Evolutionary conservation across 106 monocot genomes (phyloP), one percentile per base, ranked within the genome.

Genomic region (Xerophyta viscosa): DNA sequence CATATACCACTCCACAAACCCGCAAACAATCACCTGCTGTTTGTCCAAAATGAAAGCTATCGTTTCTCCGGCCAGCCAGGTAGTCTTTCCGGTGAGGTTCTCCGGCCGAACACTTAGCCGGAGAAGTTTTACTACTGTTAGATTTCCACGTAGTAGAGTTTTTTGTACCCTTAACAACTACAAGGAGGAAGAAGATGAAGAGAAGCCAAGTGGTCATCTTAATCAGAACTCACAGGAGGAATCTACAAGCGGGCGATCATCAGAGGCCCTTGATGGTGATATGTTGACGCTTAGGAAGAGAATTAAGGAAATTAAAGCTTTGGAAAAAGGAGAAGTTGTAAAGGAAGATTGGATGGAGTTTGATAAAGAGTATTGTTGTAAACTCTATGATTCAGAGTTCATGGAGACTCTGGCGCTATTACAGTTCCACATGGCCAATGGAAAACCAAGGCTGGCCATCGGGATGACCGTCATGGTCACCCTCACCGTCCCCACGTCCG

Each of bases 331-430:
- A 2, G 46, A 46, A 17, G 20, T 46, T 1, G 8, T 46, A 0
- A 17, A 27, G n/a, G 52, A 52, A 12, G 52, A 52, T n/a, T 52
- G 52, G 27, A 29, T 52, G 52, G 52, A 18, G 12, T 52, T 27
- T 9, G 52, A 52, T 10, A 52, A 52, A 17, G 52, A 52, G 7
- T 52, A 52, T 19, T 52, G n/a, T 19, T 52, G 15, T 15, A 52
- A 52, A 19, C 15, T 52, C 2, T 52, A 52, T 52, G 13, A 27
- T 52, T 29, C 27, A 29, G 27, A 17, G 52, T 29, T 52, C 12
- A 29, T 52, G 26, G 52, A 52, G 29, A 52, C 27, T 12, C 29
- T 30, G 1, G 28, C 13, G 2, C 27, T 30, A 18, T 15, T 52
- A 1, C 52, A 52, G 28, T 13, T 52, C 14, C 29, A 52, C 15